These are phyloP conservation scores for Caryocar brasiliense DNA, from an alignment of 441 rosid genomes.

Conservation along the genomic window DNA sequence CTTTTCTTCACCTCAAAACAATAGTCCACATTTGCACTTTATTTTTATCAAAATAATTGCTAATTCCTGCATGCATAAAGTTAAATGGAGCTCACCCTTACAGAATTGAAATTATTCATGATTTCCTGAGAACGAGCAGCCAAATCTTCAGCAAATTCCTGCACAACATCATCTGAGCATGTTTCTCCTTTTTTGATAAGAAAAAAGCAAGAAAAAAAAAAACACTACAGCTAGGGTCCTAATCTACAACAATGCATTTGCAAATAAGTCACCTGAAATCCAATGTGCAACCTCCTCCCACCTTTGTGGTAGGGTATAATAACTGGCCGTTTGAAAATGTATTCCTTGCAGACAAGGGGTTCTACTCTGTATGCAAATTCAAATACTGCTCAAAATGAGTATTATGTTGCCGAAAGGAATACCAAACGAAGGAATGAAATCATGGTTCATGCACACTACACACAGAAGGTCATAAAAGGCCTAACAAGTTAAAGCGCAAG, in stretches of 20 bases:
- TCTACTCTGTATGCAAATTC: constrained; percentile 50
- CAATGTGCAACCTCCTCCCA: constrained; percentile 92
- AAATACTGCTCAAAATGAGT: too few species aligned
- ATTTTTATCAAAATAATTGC: too few species aligned
- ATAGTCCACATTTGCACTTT: too few species aligned
- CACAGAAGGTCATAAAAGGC: background rate
- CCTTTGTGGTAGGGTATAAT: constrained; percentile 94
- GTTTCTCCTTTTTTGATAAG: too few species aligned
- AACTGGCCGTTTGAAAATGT: constrained; percentile 57
- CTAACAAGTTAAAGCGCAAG: background rate
- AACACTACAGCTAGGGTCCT: background rate
- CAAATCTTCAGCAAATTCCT: constrained; percentile 84
- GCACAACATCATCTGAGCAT: constrained; percentile 1
- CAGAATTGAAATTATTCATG: constrained; percentile 38
- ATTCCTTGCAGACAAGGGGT: constrained; percentile 91
- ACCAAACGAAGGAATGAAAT: background rate
- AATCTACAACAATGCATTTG: background rate
- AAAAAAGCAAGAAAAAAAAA: background rate
- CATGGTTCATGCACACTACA: background rate
- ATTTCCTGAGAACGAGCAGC: constrained; percentile 67
- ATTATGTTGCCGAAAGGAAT: background rate
- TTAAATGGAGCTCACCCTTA: constrained; percentile 42
- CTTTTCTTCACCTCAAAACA: too few species aligned
- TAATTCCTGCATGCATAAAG: too few species aligned
- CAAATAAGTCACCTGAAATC: constrained; percentile 52